Conservation (phyloP, 1,284 basidiomycete species). For the Papiliotrema flavescens region DNA sequence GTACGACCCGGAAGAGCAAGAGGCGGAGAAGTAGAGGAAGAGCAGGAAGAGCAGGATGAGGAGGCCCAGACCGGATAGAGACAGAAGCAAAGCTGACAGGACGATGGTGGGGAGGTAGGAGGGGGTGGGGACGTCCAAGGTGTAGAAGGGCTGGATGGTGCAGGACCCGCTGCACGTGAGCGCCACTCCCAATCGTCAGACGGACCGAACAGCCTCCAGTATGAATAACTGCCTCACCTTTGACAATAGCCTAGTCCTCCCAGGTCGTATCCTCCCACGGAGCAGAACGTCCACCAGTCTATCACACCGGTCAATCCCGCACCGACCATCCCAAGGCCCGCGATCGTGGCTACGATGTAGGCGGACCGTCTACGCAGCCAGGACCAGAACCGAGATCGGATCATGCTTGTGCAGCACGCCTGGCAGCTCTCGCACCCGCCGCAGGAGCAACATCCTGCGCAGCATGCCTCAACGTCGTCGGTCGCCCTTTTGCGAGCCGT, state of each 20-base stretch:
- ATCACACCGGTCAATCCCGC: slow-evolving; percentile 9
- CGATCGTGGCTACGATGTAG: slow-evolving; percentile 5
- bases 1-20: background rate
- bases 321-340: slow-evolving; percentile 3
- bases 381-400: slow-evolving; percentile 8
- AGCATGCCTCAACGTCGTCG: background rate
- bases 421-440: slow-evolving; percentile 3
- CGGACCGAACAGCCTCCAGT: background rate
- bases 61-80: background rate
- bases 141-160: background rate
- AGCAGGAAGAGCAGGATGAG: background rate
- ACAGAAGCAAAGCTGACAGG: background rate
- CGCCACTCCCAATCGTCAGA: too few species aligned
- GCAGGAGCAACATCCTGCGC: slow-evolving; percentile 3
- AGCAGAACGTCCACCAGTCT: slow-evolving; percentile 1
- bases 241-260: slow-evolving; percentile 9
- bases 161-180: background rate
- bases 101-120: background rate
- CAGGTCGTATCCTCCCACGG: background rate
- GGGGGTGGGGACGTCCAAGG: background rate
- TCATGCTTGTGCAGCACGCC: slow-evolving; percentile 4
- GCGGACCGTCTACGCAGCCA: slow-evolving; percentile 4
- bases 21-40: background rate
- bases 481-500: background rate
- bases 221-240: slow-evolving; percentile 1